Evolutionary conservation across 768 basidiomycete species (phyloP), one percentile per base, ranked within the genome.

Genomic region (Terana coerulea): DNA sequence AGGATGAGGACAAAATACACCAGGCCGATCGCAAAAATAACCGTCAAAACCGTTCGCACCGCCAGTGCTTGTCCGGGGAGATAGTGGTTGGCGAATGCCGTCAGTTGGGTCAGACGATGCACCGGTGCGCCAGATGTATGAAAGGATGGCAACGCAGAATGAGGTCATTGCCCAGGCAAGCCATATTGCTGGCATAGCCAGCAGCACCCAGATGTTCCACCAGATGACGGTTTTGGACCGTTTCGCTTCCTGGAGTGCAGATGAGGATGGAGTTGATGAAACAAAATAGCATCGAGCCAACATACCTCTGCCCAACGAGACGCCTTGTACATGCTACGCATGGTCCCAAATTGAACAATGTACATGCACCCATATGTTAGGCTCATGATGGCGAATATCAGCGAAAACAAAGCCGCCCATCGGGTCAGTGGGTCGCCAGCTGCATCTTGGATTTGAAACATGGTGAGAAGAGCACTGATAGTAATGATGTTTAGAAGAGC

Each of bases 81-180:
- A 64, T 0, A 83, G 70, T 6, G 69, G 69, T 2, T 33, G 24
- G 55, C 51, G 59, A 11, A 61, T 55, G 1, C 71, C 70, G 8
- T 55, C 55, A 2, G 61, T 39, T 2, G 62, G 59, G 39, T 85
- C 78, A 11, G 63, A 33, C 1, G 68, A 67, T 0, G 79, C 75
- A 14, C 83, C 85, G 0, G 77, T 76, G 35, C 81, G 73, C 86
- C 84, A 87, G 46, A 86, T 74, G 55, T 78, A 89, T 6, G 81
- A 75, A 28, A 86, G 70, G 57, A 89, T 84, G 11, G 83, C 71
- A 3, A 73, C 60, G 53, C 84, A 64, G 64, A 88, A 88, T 47
- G 80, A 71, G 4, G 86, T 70, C 76, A 89, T 83, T 0, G 87
- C 81, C 85, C 84, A 89, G 7, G 84, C 76, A 51, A 88, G 77